These are phyloP conservation scores for Solanum rostratum DNA, from an alignment of 257 asterid genomes.

Conservation along the genomic window DNA sequence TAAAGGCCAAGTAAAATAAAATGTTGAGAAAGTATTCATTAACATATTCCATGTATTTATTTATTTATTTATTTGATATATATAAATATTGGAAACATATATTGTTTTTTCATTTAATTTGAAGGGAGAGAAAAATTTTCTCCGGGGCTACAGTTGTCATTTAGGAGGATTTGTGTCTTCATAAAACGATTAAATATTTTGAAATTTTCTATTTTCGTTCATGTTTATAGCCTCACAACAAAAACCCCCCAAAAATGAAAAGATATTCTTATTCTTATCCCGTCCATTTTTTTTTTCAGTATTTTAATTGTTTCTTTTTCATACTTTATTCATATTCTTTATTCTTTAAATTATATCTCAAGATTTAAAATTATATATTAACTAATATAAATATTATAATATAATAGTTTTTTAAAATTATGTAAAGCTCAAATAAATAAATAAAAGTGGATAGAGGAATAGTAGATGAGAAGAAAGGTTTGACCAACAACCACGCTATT, in stretches of 20 bases:
- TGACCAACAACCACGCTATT: constrained; percentile 6
- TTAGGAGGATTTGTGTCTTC: not conserved
- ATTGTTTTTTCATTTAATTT: not conserved
- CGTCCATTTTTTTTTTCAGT: too few species aligned
- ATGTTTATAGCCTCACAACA: not conserved
- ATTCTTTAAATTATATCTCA: too few species aligned
- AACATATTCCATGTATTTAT: not conserved
- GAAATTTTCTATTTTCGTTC: not conserved
- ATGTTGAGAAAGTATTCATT: not conserved
- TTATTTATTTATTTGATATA: not conserved
- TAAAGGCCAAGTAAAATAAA: not conserved
- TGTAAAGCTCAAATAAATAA: too few species aligned
- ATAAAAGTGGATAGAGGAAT: too few species aligned
- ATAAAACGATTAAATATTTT: not conserved
- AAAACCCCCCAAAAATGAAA: too few species aligned
- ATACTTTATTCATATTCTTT: too few species aligned
- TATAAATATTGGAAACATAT: not conserved
- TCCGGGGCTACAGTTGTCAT: not conserved
- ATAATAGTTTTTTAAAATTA: too few species aligned
- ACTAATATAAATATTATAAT: too few species aligned
- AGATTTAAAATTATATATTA: too few species aligned
- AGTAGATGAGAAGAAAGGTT: not conserved
- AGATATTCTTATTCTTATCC: too few species aligned
- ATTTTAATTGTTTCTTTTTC: too few species aligned
- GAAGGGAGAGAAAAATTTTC: not conserved